Conservation (phyloP, 495 filamentous ascomycete genomes). For the Aspergillus nanangensis region DNA sequence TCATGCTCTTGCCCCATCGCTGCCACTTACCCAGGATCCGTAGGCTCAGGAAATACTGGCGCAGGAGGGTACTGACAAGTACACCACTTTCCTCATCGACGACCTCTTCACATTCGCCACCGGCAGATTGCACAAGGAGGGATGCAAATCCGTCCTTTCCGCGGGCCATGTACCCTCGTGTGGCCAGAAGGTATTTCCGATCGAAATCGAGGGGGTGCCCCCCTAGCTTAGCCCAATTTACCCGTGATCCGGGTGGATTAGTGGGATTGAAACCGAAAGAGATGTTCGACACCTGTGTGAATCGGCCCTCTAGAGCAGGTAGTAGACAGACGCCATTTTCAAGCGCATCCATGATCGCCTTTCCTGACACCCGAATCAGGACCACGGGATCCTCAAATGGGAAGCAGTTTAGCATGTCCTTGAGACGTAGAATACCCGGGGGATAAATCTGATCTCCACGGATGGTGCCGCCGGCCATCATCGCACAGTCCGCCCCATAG, state of each 20-base stretch:
- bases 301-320: constrained; percentile 73
- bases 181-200: constrained; percentile 63
- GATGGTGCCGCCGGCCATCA: constrained; percentile 88
- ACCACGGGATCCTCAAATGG: constrained; percentile 91
- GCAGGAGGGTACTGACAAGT: constrained; percentile 74
- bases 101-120: constrained; percentile 69
- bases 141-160: constrained; percentile 83
- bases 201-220: constrained; percentile 54
- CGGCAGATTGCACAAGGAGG: constrained; percentile 63
- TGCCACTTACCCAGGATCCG: constrained; percentile 75
- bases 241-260: constrained; percentile 53
- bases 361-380: constrained; percentile 62
- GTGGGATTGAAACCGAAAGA: constrained; percentile 61
- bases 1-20: constrained; percentile 54
- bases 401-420: constrained; percentile 77
- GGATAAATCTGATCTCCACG: constrained; percentile 86
- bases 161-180: constrained; percentile 78
- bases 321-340: constrained; percentile 78
- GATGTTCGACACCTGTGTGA: constrained; percentile 79
- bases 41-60: constrained; percentile 84
- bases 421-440: constrained; percentile 67
- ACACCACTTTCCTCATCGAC: constrained; percentile 83
- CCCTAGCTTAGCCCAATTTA: constrained; percentile 57
- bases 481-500: constrained; percentile 70
- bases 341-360: constrained; percentile 65